Evolutionary conservation across 192 early-diverging fungal genomes (phyloP).

Genomic region (Entomortierella beljakovae): DNA sequence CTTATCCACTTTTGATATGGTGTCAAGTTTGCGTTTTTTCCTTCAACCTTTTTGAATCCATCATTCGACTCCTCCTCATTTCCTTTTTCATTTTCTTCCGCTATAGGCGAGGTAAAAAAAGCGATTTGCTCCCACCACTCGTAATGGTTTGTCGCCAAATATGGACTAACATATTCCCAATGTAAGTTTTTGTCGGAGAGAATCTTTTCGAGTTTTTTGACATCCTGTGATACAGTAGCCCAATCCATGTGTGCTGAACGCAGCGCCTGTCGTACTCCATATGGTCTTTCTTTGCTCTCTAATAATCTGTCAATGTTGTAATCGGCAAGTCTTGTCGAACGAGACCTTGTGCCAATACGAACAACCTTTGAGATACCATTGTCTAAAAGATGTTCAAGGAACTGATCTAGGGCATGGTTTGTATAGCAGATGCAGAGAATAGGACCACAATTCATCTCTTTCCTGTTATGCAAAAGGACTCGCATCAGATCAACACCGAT

Average conservation of each 20-base stretch:
- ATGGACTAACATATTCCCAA: slow-evolving; percentile 22
- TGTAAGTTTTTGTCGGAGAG: slow-evolving; percentile 8
- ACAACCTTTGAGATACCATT: slow-evolving; percentile 52
- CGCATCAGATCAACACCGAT: slow-evolving; percentile 64
- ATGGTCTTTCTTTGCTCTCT: slow-evolving; percentile 18
- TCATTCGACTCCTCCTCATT: neutral
- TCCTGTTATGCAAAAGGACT: slow-evolving; percentile 51
- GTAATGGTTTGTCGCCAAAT: slow-evolving; percentile 6
- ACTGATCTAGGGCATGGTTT: slow-evolving; percentile 74
- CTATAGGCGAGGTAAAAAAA: neutral
- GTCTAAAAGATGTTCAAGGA: slow-evolving; percentile 65
- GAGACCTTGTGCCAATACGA: slow-evolving; percentile 59
- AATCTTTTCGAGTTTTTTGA: slow-evolving; percentile 15
- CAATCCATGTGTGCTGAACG: neutral
- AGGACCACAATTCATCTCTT: slow-evolving; percentile 38
- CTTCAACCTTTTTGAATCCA: slow-evolving; percentile 11
- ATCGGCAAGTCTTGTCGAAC: slow-evolving; percentile 29
- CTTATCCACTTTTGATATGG: slow-evolving; percentile 16
- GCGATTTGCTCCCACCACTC: slow-evolving; percentile 16
- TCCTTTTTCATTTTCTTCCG: neutral
- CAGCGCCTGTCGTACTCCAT: slow-evolving; percentile 15
- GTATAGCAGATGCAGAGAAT: slow-evolving; percentile 68
- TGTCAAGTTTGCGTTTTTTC: neutral
- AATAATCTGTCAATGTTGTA: slow-evolving; percentile 38
- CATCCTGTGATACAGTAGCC: slow-evolving; percentile 9